A percentile compares a stretch with the other conserved stretches of the same genome.
phyloP scores from a whole-genome alignment of 2,329 filamentous ascomycete species.

The Fusarium duplospermum region DNA sequence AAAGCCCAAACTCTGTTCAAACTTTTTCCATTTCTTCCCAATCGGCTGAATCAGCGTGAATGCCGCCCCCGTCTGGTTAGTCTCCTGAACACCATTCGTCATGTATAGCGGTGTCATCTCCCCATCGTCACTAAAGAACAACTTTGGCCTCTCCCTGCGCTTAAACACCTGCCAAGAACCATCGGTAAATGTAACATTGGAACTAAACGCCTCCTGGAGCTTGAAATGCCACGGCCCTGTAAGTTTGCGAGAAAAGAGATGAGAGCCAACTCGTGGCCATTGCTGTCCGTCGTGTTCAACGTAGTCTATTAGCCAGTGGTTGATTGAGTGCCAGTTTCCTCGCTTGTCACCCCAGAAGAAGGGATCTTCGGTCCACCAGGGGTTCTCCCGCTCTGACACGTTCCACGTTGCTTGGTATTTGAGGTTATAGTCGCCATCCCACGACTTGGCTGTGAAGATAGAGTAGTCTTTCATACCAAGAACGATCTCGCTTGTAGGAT shows the following conservation, averaged over 20 bases:
- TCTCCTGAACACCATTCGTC: conserved; percentile 59
- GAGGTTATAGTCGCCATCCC: conserved; percentile 4
- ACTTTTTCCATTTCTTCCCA: conserved; percentile 24
- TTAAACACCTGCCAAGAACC: conserved; percentile 53
- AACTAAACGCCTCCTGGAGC: conserved; percentile 44
- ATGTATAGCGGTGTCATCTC: conserved; percentile 58
- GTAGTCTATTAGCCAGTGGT: conserved; percentile 46
- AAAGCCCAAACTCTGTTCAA: conserved; percentile 19
- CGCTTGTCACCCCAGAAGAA: conserved; percentile 50
- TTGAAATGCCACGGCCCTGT: conserved; percentile 47
- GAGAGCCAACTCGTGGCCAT: conserved; percentile 46
- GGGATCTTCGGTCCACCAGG: conserved; percentile 45
- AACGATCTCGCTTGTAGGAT: conserved; percentile 11
- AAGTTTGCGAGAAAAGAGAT: conserved; percentile 43
- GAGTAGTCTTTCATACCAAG: conserved; percentile 26
- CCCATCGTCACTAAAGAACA: conserved; percentile 59
- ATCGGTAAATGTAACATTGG: conserved; percentile 51
- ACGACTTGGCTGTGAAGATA: conserved; percentile 7
- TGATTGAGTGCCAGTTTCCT: conserved; percentile 48
- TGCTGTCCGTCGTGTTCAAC: conserved; percentile 42
- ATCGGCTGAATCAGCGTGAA: conserved; percentile 30
- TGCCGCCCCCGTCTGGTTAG: conserved; percentile 19
- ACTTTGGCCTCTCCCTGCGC: conserved; percentile 59
- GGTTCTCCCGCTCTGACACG: conserved; percentile 18
- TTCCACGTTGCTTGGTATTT: conserved; percentile 28